phyloP scores from a whole-genome alignment of 1,284 basidiomycete species.

The Moniliophthora roreri region DNA sequence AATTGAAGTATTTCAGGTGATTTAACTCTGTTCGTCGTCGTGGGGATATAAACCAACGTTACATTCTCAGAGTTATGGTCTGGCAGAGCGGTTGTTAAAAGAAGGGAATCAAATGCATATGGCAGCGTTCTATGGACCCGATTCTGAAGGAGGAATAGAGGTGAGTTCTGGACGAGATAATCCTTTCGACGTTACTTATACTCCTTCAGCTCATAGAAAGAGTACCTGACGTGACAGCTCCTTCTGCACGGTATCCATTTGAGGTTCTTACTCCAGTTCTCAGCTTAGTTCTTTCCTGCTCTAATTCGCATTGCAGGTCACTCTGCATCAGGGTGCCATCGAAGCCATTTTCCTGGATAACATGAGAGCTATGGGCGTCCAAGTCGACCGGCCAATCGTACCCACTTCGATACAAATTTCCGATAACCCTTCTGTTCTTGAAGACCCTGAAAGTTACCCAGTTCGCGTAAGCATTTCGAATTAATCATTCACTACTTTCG shows the following conservation, averaged over 20 bases:
- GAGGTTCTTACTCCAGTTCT: conserved; percentile 38
- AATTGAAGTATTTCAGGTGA: conserved; percentile 73
- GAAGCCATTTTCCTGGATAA: conserved; percentile 70
- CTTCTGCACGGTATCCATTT: conserved; percentile 64
- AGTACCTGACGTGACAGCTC: conserved; percentile 54
- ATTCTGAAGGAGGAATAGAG: conserved; percentile 58
- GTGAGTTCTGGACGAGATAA: no score
- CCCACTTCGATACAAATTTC: conserved; percentile 57
- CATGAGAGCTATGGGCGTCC: conserved; percentile 48
- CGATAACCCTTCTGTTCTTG: conserved; percentile 37
- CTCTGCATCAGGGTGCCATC: conserved; percentile 75
- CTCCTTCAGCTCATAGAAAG: conserved; percentile 61
- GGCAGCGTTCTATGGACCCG: conserved; percentile 73
- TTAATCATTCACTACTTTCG: not conserved
- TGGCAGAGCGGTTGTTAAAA: conserved; percentile 59
- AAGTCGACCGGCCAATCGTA: conserved; percentile 57
- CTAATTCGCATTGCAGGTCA: conserved; percentile 40
- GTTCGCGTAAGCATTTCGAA: conserved; percentile 45
- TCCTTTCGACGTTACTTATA: no score
- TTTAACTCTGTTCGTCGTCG: not conserved
- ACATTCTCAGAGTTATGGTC: conserved; percentile 62
- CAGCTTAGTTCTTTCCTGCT: conserved; percentile 3
- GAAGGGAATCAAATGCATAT: conserved; percentile 71
- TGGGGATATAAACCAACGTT: not conserved
- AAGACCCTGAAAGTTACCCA: conserved; percentile 48